A percentile compares a stretch with the other conserved stretches of the same genome.
phyloP scores from a whole-genome alignment of 768 basidiomycete species.

The Aureoboletus auriporus region DNA sequence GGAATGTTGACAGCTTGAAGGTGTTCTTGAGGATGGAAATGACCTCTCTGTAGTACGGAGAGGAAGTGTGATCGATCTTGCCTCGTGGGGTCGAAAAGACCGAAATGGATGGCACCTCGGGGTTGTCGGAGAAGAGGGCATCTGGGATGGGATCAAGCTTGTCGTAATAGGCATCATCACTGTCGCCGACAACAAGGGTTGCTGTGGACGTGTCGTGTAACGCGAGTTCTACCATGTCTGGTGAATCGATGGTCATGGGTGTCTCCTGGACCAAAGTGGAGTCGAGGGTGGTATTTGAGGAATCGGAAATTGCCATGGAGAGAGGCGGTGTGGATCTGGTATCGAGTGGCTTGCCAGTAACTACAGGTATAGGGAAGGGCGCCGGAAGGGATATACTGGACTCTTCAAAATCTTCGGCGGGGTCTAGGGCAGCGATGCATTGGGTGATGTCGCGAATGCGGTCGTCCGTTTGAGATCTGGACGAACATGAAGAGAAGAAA shows the following conservation, averaged over 20 bases:
- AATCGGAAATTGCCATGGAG: conserved; percentile 15
- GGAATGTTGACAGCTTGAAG: conserved; percentile 68
- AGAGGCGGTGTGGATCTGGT: conserved; percentile 9
- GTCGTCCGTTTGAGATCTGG: conserved; percentile 33
- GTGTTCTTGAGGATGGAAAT: conserved; percentile 29
- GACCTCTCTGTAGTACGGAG: conserved; percentile 29
- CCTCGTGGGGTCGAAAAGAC: neutral
- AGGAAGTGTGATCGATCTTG: conserved; percentile 30
- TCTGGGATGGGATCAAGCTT: conserved; percentile 34
- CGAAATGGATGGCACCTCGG: no score
- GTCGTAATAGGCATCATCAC: conserved; percentile 49
- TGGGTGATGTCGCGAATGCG: conserved; percentile 38
- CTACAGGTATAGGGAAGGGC: conserved; percentile 1
- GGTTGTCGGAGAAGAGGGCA: conserved; percentile 11
- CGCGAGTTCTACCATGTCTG: conserved; percentile 18
- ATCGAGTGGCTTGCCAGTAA: neutral
- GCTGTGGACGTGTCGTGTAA: conserved; percentile 3
- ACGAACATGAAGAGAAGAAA: neutral
- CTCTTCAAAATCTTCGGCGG: neutral
- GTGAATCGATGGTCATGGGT: conserved; percentile 4
- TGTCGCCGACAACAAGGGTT: conserved; percentile 26
- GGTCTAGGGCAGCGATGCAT: conserved; percentile 23
- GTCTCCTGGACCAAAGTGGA: conserved; percentile 3
- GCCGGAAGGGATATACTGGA: neutral
- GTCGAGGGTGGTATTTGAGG: conserved; percentile 12